Conservation (phyloP, 2,329 filamentous ascomycete species). For the Calonectria hawksworthii region DNA sequence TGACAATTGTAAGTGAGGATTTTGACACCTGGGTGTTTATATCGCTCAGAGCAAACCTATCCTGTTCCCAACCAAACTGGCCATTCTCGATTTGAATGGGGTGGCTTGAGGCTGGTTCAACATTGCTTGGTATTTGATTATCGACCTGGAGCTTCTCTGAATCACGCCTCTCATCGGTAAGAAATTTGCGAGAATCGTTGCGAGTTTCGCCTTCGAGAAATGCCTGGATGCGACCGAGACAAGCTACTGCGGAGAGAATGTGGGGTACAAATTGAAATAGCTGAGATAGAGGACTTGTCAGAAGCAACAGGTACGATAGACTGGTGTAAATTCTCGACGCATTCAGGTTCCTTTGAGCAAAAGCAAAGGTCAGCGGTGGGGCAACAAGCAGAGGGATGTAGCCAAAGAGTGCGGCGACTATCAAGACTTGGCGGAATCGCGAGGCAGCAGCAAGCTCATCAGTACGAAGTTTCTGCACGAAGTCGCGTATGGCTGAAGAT, state of each 20-base stretch:
- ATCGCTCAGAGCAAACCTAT: not conserved
- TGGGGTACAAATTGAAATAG: constrained; percentile 47
- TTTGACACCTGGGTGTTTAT: constrained; percentile 17
- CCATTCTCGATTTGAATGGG: constrained; percentile 11
- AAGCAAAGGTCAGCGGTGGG: constrained; percentile 46
- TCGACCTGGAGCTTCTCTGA: not conserved
- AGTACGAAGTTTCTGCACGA: constrained; percentile 40
- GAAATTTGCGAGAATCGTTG: constrained; percentile 29
- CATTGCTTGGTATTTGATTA: too few species aligned
- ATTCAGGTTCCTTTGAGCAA: constrained; percentile 36
- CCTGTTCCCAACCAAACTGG: constrained; percentile 20
- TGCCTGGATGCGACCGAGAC: constrained; percentile 50
- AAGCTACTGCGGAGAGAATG: constrained; percentile 47
- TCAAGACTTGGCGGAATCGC: constrained; percentile 35
- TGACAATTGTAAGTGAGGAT: constrained; percentile 42
- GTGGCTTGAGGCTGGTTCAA: not conserved
- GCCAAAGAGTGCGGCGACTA: constrained; percentile 39
- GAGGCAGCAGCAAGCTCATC: constrained; percentile 40
- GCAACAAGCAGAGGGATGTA: constrained; percentile 51
- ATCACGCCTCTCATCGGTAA: not conserved
- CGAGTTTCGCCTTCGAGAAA: constrained; percentile 48
- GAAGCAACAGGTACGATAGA: constrained; percentile 49
- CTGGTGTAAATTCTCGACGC: constrained; percentile 45
- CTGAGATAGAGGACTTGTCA: constrained; percentile 46
- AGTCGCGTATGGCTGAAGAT: constrained; percentile 34